A percentile compares a stretch with the other conserved stretches of the same genome.
These are phyloP conservation scores for Lichtheimia ornata DNA, from an alignment of 371 early-diverging fungal species.

Conservation along the genomic window DNA sequence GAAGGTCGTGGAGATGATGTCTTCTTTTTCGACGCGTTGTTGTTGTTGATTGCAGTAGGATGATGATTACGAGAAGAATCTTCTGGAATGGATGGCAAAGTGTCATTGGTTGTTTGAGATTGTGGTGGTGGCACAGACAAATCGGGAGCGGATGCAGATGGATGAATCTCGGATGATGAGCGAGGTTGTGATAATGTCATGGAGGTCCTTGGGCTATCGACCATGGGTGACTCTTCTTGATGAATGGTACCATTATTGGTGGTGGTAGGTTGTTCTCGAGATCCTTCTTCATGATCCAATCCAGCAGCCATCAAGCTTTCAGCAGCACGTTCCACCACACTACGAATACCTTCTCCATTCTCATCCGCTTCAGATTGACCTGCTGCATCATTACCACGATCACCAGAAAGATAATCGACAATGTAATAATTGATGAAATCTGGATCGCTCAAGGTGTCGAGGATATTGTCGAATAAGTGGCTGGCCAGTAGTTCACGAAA, in stretches of 20 bases:
- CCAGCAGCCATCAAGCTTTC: slow-evolving; percentile 26
- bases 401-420: slow-evolving; percentile 31
- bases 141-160: background rate
- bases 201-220: background rate
- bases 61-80: background rate
- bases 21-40: slow-evolving; percentile 3
- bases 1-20: slow-evolving; percentile 6
- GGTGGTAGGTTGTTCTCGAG: background rate
- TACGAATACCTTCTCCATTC: slow-evolving; percentile 18
- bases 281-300: background rate
- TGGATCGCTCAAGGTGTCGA: slow-evolving; percentile 42
- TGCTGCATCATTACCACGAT: slow-evolving; percentile 10
- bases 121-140: slow-evolving; percentile 1
- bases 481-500: slow-evolving; percentile 41
- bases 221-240: background rate
- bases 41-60: background rate
- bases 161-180: background rate
- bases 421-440: slow-evolving; percentile 47
- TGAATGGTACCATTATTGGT: background rate
- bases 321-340: slow-evolving; percentile 30
- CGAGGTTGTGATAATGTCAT: background rate
- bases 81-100: slow-evolving; percentile 13
- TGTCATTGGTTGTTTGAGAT: background rate
- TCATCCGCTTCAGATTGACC: slow-evolving; percentile 2
- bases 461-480: slow-evolving; percentile 35